These are phyloP conservation scores for Paecilomyces sp. DNA, from an alignment of 2,329 filamentous ascomycete genomes.

Conservation along the genomic window DNA sequence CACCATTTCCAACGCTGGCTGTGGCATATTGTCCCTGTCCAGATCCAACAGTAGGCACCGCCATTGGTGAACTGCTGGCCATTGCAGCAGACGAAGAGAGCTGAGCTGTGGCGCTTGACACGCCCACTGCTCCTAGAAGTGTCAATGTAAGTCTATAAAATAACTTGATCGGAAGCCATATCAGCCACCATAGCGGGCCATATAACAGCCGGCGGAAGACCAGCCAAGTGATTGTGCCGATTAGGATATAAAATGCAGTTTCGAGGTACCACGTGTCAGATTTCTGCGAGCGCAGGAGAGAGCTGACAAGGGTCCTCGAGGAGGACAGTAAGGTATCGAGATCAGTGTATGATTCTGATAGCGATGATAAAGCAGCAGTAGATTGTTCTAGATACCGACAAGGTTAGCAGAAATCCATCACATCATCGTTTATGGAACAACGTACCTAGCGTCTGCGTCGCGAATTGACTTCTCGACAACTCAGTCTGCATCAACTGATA, in stretches of 20 bases:
- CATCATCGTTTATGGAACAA: conserved; percentile 2
- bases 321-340: conserved; percentile 70
- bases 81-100: conserved; percentile 13
- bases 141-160: conserved; percentile 54
- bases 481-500: conserved; percentile 82
- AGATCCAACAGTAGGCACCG: conserved; percentile 11
- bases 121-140: conserved; percentile 47
- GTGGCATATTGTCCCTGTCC: conserved; percentile 9
- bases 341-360: conserved; percentile 73
- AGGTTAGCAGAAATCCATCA: conserved; percentile 6
- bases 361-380: conserved; percentile 69
- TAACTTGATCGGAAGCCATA: conserved; percentile 73
- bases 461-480: conserved; percentile 79
- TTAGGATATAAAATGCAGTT: conserved; percentile 76
- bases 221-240: conserved; percentile 74
- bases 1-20: conserved; percentile 8
- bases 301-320: conserved; percentile 67
- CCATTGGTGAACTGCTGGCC: conserved; percentile 11
- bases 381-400: conserved; percentile 52
- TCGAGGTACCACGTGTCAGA: conserved; percentile 97
- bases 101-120: conserved; percentile 20
- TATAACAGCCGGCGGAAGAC: conserved; percentile 78
- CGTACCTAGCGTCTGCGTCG: conserved; percentile 68
- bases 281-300: conserved; percentile 80
- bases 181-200: conserved; percentile 81